Percentiles rank a stretch among this genome's conserved stretches.
These are phyloP conservation scores for Ostreobium quekettii DNA, from an alignment of 139 green algal species.

Conservation along the genomic window DNA sequence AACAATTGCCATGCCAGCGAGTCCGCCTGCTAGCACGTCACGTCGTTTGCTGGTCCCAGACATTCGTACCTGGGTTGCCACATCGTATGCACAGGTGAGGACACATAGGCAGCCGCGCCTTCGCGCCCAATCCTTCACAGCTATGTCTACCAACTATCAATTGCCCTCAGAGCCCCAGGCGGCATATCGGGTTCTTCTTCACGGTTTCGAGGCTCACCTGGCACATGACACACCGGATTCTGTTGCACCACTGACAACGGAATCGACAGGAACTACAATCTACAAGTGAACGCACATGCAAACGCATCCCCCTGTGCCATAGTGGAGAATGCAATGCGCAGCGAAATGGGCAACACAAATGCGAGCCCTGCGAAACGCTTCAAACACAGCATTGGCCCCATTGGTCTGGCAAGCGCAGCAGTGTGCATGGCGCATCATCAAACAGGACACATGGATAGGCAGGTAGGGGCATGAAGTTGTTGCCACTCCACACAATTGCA, in stretches of 20 bases:
- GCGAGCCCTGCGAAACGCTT: not conserved
- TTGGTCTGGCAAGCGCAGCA: too few species aligned
- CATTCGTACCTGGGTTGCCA: too few species aligned
- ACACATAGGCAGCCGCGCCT: too few species aligned
- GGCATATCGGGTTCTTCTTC: conserved; percentile 88
- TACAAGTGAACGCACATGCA: not conserved
- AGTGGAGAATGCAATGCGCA: not conserved
- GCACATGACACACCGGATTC: not conserved
- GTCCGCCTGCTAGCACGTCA: too few species aligned
- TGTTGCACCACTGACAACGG: too few species aligned
- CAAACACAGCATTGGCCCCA: not conserved
- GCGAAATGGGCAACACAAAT: not conserved
- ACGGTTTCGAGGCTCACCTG: conserved; percentile 73
- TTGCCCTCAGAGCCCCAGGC: conserved; percentile 63
- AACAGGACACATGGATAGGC: too few species aligned
- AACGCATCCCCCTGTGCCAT: not conserved
- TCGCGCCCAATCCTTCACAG: too few species aligned
- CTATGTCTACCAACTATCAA: too few species aligned
- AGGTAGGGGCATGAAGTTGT: not conserved
- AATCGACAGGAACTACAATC: not conserved
- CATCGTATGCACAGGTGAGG: too few species aligned
- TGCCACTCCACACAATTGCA: not conserved
- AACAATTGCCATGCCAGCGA: too few species aligned
- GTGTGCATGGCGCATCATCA: too few species aligned
- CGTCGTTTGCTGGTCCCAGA: too few species aligned